A percentile compares a stretch with the other conserved stretches of the same genome.
phyloP scores from a whole-genome alignment of 345 rosid species.

The Lumnitzera littorea region DNA sequence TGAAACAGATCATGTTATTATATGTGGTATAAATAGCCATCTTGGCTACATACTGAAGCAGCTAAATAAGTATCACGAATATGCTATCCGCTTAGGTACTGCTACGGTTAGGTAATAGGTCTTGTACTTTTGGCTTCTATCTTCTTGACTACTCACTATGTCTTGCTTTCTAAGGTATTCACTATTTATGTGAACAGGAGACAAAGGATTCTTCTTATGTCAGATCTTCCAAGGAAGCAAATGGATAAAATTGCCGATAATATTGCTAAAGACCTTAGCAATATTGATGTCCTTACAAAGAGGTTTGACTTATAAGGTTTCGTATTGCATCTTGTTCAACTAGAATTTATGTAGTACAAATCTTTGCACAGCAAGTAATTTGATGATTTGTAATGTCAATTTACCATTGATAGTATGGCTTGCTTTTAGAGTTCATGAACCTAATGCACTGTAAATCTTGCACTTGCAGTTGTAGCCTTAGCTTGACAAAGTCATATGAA shows the following conservation, averaged over 20 bases:
- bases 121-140: constrained; percentile 3
- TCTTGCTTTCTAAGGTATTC: no score
- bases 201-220: constrained; percentile 93
- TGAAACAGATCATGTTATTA: constrained; percentile 85
- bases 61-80: constrained; percentile 82
- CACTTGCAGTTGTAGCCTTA: constrained; percentile 85
- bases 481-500: constrained; percentile 80
- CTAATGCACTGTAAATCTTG: constrained; percentile 6
- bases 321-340: no score
- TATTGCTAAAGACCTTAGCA: constrained; percentile 66
- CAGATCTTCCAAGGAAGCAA: constrained; percentile 96
- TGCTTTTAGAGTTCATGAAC: neutral
- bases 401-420: neutral
- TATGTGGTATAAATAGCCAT: constrained; percentile 85
- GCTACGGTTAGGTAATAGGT: constrained; percentile 75
- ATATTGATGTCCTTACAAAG: constrained; percentile 84
- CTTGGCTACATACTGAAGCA: constrained; percentile 78
- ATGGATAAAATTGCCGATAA: constrained; percentile 78
- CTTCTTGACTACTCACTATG: neutral
- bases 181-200: constrained; percentile 32
- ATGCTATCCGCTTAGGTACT: constrained; percentile 86
- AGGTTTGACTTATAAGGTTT: constrained; percentile 31
- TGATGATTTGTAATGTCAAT: neutral
- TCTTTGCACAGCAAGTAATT: neutral
- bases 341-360: no score